Evolutionary conservation across 495 filamentous ascomycete genomes (phyloP).

Genomic region (Talaromyces borbonicus): DNA sequence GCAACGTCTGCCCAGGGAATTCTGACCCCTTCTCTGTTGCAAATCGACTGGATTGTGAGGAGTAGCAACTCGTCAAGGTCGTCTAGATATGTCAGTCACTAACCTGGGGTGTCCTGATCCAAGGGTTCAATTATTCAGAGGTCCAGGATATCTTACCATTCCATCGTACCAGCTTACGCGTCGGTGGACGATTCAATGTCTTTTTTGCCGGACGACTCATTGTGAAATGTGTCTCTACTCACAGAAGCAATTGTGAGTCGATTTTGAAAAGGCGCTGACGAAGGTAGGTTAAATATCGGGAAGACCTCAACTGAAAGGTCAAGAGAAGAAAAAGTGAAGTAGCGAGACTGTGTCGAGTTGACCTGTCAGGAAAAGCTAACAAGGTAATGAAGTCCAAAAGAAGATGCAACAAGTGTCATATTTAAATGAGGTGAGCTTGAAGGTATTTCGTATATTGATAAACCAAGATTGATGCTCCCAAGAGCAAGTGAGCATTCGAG

Average conservation of each 20-base stretch:
- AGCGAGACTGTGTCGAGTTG: neutral
- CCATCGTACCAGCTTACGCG: conserved; percentile 36
- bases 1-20: conserved; percentile 34
- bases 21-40: conserved; percentile 23
- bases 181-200: conserved; percentile 15
- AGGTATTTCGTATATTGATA: neutral
- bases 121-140: neutral
- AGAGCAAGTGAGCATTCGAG: no score
- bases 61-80: conserved; percentile 33
- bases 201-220: conserved; percentile 9
- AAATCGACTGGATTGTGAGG: conserved; percentile 31
- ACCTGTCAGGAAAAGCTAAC: no score
- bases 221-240: neutral
- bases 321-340: neutral
- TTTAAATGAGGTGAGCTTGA: neutral
- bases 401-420: neutral
- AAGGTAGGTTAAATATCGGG: neutral
- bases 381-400: neutral
- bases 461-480: no score
- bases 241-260: neutral
- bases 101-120: conserved; percentile 1
- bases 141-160: conserved; percentile 22
- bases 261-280: neutral
- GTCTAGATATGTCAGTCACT: conserved; percentile 16
- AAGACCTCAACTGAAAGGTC: neutral